Evolutionary conservation across 1,139 yeast genomes (phyloP), one percentile per base, ranked within the genome.

Genomic region (Eremothecium cymbalariae): DNA sequence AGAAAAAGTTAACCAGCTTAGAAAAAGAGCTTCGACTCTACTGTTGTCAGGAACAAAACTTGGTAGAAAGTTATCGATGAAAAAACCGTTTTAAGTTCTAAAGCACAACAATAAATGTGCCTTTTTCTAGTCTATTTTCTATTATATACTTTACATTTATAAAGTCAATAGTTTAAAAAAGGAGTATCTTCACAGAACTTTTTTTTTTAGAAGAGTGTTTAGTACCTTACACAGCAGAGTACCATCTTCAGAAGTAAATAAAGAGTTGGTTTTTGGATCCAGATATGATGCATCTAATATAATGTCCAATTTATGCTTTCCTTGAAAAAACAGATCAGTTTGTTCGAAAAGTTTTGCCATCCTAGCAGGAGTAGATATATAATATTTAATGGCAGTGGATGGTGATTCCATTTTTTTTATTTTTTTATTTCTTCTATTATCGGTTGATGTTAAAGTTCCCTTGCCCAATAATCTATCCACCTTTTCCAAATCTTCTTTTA

Each of bases 361-460:
- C 45, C 85, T 63, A 2, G 73, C 74, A 4, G 84, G 78, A 0
- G 84, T 77, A 31, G 77, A 68, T 38, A 79, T 69, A 31, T 77
- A 62, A 34, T 50, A 54, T 32, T 47, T 53, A 2, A 51, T 39
- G 11, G 8, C 13, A 9, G 7, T 14, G 12, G 36, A 14, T 7
- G 31, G 14, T 20, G 28, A 14, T 17, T 29, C 20, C 8, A 33
- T 33, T 6, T 21, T 13, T 6, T 18, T 38, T 29, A 9, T 28
- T 27, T 24, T 33, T 15, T 33, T 30, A 11, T 37, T 33, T 23
- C 31, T 36, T 8, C 27, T 15, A 15, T 26, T 35, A 8, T 24
- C 30, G 17, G 34, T 26, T 14, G 31, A 31, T 4, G 31, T 32
- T 7, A 26, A 8, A 23, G 25, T 23, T 12, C 18, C 18, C 8